phyloP scores from a whole-genome alignment of 139 green algal species.

The Diplosphaera chodatii region DNA sequence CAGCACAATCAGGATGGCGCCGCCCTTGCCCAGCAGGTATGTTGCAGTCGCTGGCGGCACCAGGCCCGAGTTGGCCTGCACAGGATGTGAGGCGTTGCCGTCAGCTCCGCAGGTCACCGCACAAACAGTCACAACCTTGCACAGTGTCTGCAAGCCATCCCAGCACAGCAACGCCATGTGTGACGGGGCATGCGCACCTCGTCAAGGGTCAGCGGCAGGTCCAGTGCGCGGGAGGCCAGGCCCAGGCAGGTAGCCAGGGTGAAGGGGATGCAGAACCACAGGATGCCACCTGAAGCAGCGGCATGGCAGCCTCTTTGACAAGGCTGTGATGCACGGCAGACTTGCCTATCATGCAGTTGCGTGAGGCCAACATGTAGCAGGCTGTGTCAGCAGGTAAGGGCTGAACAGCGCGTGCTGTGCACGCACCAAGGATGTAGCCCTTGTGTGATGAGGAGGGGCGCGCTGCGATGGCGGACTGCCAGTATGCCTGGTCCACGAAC shows the following conservation, averaged over 20 bases:
- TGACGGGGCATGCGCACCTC: no score
- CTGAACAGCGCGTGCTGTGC: no score
- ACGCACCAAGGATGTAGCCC: constrained; percentile 87
- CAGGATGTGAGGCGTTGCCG: no score
- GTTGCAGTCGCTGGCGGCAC: constrained; percentile 77
- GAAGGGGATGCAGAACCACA: constrained; percentile 94
- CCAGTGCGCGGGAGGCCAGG: constrained; percentile 74
- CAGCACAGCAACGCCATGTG: no score
- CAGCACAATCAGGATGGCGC: constrained; percentile 71
- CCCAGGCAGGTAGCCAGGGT: constrained; percentile 86
- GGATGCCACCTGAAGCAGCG: constrained; percentile 46
- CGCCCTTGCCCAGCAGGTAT: constrained; percentile 75
- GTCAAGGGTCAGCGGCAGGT: constrained; percentile 70
- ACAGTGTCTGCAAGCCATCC: no score
- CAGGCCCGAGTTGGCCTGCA: constrained; percentile 46
- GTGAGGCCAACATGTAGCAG: no score
- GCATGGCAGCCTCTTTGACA: no score
- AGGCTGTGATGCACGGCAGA: no score
- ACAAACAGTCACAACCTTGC: no score
- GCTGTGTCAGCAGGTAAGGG: no score
- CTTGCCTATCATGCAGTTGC: no score
- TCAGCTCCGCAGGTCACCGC: no score
- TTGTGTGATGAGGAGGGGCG: constrained; percentile 73
- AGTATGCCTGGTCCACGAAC: constrained; percentile 77
- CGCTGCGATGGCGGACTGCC: constrained; percentile 82